Evolutionary conservation across 306 rosid genomes (phyloP).

Genomic region (Betula pendula): DNA sequence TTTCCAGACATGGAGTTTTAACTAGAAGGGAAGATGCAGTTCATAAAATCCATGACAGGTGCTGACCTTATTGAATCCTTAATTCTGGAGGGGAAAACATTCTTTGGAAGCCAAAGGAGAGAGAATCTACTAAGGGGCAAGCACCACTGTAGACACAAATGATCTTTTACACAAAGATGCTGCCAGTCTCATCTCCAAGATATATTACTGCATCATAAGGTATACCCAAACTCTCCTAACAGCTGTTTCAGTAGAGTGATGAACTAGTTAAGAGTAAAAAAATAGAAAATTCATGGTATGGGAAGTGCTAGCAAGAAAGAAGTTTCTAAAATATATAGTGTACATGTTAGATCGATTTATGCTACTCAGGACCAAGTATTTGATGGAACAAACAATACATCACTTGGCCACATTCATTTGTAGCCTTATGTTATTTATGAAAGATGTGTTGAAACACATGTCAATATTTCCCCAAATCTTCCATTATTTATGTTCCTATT

Average conservation of each 20-base stretch:
- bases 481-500: not conserved
- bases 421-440: not conserved
- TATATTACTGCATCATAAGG: not conserved
- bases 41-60: not conserved
- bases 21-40: not conserved
- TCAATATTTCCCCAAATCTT: not conserved
- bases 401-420: not conserved
- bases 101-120: conserved; percentile 6
- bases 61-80: not conserved
- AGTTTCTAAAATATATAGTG: not conserved
- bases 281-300: not conserved
- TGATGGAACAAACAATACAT: no score
- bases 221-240: not conserved
- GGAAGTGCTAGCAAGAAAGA: not conserved
- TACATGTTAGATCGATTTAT: not conserved
- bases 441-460: not conserved
- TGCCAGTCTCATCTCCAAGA: not conserved
- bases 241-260: not conserved
- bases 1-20: not conserved
- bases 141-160: not conserved
- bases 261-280: not conserved
- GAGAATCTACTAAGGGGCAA: not conserved
- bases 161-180: not conserved
- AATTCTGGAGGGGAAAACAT: not conserved
- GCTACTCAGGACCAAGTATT: not conserved